These are phyloP conservation scores for Nemania sp. DNA, from an alignment of 2,329 filamentous ascomycete genomes.

Conservation along the genomic window DNA sequence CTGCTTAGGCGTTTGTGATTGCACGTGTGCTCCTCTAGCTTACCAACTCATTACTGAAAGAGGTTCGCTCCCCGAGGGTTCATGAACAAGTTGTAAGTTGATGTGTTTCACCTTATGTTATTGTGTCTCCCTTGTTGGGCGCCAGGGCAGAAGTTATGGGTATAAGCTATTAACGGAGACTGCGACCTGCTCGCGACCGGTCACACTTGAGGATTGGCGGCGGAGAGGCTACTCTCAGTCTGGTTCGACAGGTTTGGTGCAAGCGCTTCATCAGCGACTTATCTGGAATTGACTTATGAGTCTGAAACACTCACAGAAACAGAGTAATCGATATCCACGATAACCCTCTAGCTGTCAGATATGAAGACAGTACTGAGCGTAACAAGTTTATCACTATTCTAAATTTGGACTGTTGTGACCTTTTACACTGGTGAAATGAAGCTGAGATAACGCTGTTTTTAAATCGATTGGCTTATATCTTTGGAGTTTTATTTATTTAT, in stretches of 20 bases:
- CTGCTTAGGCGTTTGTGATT: conserved; percentile 11
- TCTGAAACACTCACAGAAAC: conserved; percentile 29
- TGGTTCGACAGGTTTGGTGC: conserved; percentile 28
- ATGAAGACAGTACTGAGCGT: too few species aligned
- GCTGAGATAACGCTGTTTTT: conserved; percentile 6
- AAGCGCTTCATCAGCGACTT: conserved; percentile 36
- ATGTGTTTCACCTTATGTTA: conserved; percentile 29
- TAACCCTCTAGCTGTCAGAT: too few species aligned
- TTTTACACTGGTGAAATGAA: conserved; percentile 10
- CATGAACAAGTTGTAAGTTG: conserved; percentile 29
- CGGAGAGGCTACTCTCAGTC: not conserved
- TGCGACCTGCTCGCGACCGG: too few species aligned
- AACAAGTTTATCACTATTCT: conserved; percentile 15
- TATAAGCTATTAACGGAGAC: not conserved
- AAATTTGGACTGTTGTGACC: conserved; percentile 12
- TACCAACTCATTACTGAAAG: too few species aligned
- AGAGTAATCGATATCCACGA: too few species aligned
- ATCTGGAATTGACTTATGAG: conserved; percentile 23
- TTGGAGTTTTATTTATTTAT: not conserved
- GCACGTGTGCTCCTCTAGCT: too few species aligned
- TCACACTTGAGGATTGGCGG: not conserved
- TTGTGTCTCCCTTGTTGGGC: conserved; percentile 19
- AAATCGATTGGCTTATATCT: conserved; percentile 4
- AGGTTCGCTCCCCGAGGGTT: too few species aligned
- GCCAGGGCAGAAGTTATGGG: not conserved